Evolutionary conservation across 352 stramenopile species (phyloP).

Genomic region (Elongisporangium senticosum): DNA sequence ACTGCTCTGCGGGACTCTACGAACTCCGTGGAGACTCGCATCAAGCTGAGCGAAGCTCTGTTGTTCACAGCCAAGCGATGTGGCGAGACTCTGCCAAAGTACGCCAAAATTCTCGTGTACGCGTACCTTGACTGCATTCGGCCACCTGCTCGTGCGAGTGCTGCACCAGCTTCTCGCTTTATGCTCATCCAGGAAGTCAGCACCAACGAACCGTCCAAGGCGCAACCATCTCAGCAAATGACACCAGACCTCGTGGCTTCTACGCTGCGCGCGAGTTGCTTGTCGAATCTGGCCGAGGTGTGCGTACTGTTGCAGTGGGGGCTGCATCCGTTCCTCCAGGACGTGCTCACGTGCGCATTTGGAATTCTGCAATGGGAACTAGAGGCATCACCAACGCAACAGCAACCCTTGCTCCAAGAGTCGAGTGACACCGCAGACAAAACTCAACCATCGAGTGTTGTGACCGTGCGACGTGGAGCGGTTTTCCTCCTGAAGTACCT

Average conservation of each 20-base stretch:
- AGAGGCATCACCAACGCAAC: slow-evolving; percentile 6
- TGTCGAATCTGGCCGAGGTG: slow-evolving; percentile 87
- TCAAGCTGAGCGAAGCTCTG: slow-evolving; percentile 82
- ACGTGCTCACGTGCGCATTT: slow-evolving; percentile 76
- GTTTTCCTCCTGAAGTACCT: slow-evolving; percentile 78
- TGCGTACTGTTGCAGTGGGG: slow-evolving; percentile 68
- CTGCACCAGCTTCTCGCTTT: background rate
- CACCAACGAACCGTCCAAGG: background rate
- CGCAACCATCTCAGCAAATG: background rate
- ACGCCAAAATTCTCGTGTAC: slow-evolving; percentile 72
- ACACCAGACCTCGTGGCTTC: slow-evolving; percentile 18
- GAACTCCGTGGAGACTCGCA: slow-evolving; percentile 57
- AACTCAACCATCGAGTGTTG: slow-evolving; percentile 12
- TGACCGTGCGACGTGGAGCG: slow-evolving; percentile 64
- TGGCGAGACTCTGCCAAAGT: slow-evolving; percentile 62
- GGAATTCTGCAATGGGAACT: slow-evolving; percentile 77
- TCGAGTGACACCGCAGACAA: background rate
- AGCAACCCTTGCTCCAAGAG: background rate
- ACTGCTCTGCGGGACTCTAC: slow-evolving; percentile 31
- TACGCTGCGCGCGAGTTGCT: slow-evolving; percentile 74
- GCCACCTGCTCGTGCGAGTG: slow-evolving; percentile 13
- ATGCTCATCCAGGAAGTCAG: slow-evolving; percentile 10
- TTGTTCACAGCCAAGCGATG: slow-evolving; percentile 75
- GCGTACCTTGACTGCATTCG: slow-evolving; percentile 78
- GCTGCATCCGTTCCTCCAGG: slow-evolving; percentile 58